These are phyloP conservation scores for Bifiguratus adelaidae DNA, from an alignment of 192 early-diverging fungal species.

Conservation along the genomic window DNA sequence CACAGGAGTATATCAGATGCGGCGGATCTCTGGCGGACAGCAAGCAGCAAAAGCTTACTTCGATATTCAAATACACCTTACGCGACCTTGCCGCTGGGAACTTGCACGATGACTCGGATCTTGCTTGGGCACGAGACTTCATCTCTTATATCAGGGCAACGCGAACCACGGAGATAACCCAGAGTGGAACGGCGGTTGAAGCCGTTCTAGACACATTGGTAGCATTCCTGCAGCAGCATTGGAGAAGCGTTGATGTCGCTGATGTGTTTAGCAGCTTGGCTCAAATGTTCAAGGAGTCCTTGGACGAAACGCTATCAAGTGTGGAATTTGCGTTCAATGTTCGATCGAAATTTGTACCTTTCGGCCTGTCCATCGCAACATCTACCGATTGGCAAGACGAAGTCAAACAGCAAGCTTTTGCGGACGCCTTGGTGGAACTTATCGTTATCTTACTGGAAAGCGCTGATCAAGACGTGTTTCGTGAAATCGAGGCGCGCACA, in stretches of 20 bases:
- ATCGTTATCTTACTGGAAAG: constrained; percentile 36
- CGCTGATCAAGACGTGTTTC: constrained; percentile 26
- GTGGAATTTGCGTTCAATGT: constrained; percentile 21
- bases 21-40: constrained; percentile 30
- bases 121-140: too few relatives aligned
- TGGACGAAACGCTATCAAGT: constrained; percentile 14
- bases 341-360: constrained; percentile 26
- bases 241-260: constrained; percentile 32
- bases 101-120: too few relatives aligned
- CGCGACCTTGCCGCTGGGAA: constrained; percentile 31
- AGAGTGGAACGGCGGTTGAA: constrained; percentile 7
- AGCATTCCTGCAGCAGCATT: constrained; percentile 17
- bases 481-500: constrained; percentile 24
- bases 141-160: constrained; percentile 23
- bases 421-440: constrained; percentile 29
- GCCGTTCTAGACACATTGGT: constrained; percentile 7
- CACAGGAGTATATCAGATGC: constrained; percentile 25
- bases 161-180: constrained; percentile 25
- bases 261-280: constrained; percentile 31
- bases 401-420: constrained; percentile 18
- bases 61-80: constrained; percentile 26
- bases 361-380: constrained; percentile 19
- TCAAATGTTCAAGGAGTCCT: constrained; percentile 18
- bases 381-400: constrained; percentile 28
- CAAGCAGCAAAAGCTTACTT: constrained; percentile 33